Evolutionary conservation across 306 rosid genomes (phyloP).

Genomic region (Boehmeria nivea): DNA sequence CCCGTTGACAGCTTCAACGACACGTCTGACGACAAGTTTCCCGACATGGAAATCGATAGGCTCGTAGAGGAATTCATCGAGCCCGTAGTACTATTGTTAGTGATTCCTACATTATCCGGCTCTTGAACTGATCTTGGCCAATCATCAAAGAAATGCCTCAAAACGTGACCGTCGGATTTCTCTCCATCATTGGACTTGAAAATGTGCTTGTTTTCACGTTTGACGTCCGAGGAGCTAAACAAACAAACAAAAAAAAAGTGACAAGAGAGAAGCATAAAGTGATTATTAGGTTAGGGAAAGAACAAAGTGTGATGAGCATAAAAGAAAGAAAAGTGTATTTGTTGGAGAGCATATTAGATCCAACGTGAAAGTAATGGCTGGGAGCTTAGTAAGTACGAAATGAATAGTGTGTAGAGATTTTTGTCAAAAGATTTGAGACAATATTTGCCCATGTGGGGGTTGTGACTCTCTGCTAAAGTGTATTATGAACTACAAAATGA

Average conservation of each 20-base stretch:
- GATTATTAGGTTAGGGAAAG: not conserved
- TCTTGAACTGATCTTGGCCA: conserved; percentile 78
- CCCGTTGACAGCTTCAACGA: conserved; percentile 77
- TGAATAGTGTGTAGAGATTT: conserved; percentile 6
- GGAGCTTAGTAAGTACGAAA: conserved; percentile 25
- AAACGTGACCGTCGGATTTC: conserved; percentile 56
- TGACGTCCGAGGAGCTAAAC: conserved; percentile 40
- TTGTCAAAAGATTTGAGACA: conserved; percentile 20
- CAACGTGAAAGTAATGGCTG: conserved; percentile 23
- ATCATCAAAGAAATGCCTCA: conserved; percentile 89
- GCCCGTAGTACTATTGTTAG: too few species aligned
- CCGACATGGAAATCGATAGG: conserved; percentile 69
- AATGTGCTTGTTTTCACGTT: conserved; percentile 34
- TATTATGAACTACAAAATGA: not conserved
- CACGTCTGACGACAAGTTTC: conserved; percentile 60
- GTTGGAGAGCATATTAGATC: not conserved
- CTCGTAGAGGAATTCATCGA: conserved; percentile 44
- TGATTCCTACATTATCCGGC: conserved; percentile 37
- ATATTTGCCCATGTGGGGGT: conserved; percentile 5
- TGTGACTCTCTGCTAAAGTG: not conserved
- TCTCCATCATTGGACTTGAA: conserved; percentile 33
- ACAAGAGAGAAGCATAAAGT: not conserved
- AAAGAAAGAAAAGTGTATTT: not conserved
- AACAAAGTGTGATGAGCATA: too few species aligned
- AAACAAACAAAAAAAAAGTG: not conserved